phyloP scores from a whole-genome alignment of 306 rosid species.

The Castanea sativa region DNA sequence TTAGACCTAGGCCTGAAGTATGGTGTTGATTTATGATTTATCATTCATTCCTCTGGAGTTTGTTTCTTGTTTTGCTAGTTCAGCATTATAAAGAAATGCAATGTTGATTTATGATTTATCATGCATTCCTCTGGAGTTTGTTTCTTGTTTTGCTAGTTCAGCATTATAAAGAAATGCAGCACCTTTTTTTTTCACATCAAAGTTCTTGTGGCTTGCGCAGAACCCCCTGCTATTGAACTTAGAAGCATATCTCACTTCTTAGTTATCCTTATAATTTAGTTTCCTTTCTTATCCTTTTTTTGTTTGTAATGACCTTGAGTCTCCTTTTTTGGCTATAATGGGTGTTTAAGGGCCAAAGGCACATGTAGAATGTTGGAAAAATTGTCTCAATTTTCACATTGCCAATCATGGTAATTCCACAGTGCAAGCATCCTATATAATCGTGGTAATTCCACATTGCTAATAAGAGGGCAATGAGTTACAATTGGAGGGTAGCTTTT shows the following conservation, averaged over 20 bases:
- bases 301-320: not conserved
- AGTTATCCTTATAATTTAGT: not conserved
- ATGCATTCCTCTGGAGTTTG: too few species aligned
- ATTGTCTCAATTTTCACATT: not conserved
- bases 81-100: too few species aligned
- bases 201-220: too few species aligned
- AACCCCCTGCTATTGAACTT: too few species aligned
- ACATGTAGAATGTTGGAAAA: not conserved
- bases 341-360: not conserved
- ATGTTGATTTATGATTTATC: too few species aligned
- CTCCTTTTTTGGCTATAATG: not conserved
- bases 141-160: too few species aligned
- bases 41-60: too few species aligned
- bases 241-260: not conserved
- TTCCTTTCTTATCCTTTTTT: not conserved
- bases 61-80: too few species aligned
- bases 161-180: too few species aligned
- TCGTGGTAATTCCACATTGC: not conserved
- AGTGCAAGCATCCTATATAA: not conserved
- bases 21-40: too few species aligned
- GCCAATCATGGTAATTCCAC: too few species aligned
- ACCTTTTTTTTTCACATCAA: too few species aligned
- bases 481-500: not conserved
- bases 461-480: not conserved
- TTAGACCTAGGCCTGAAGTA: not conserved